Evolutionary conservation across 305 asterid species (phyloP).

Genomic region (Solanum chacoense): DNA sequence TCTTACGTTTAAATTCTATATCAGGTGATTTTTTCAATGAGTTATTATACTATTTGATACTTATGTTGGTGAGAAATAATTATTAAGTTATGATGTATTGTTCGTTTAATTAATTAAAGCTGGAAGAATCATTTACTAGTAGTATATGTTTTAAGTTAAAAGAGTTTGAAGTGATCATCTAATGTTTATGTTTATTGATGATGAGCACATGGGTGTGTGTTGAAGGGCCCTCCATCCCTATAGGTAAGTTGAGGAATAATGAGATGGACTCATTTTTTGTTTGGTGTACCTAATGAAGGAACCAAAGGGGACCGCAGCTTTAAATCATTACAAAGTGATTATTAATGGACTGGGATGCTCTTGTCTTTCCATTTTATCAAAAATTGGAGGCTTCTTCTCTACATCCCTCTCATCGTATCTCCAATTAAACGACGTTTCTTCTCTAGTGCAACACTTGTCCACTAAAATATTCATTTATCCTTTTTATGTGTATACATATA

Average conservation of each 20-base stretch:
- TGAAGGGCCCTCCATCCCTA: neutral
- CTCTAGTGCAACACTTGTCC: neutral
- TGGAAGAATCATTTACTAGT: neutral
- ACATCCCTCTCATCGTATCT: neutral
- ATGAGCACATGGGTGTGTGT: neutral
- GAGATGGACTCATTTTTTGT: neutral
- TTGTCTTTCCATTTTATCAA: neutral
- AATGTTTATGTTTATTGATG: neutral
- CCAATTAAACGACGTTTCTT: neutral
- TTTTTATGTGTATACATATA: neutral
- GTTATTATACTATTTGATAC: too few species aligned
- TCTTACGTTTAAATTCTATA: too few species aligned
- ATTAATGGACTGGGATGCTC: neutral
- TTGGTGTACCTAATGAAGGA: constrained; percentile 2
- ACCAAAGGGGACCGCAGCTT: neutral
- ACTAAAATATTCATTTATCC: neutral
- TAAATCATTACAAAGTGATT: neutral
- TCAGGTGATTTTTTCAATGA: too few species aligned
- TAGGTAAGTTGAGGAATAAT: neutral
- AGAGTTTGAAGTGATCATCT: neutral
- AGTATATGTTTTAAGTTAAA: neutral
- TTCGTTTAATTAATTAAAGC: neutral
- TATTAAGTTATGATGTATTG: too few species aligned
- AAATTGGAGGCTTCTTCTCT: neutral
- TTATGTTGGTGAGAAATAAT: neutral